Conservation (phyloP, 2,329 filamentous ascomycete genomes). For the Aureobasidium musti region DNA sequence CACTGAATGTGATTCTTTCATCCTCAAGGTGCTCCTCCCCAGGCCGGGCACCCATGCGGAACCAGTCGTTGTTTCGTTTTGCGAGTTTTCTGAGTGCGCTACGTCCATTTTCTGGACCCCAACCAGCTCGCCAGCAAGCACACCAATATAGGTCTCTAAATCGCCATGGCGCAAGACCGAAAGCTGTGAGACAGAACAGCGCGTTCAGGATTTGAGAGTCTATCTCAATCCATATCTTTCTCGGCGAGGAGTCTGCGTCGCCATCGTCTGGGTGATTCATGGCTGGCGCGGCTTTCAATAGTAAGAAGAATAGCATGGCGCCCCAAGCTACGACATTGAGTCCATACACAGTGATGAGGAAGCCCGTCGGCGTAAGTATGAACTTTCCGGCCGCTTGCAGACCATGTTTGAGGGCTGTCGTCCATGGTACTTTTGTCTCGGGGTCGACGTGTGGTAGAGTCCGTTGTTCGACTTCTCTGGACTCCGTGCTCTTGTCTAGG, state of each 20-base stretch:
- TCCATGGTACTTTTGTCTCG: no score
- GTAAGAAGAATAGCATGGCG: constrained; percentile 86
- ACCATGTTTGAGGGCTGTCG: no score
- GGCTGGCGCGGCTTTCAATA: constrained; percentile 70
- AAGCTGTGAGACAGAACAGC: constrained; percentile 83
- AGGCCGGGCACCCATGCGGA: not conserved
- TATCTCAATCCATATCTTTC: constrained; percentile 71
- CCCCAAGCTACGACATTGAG: constrained; percentile 87
- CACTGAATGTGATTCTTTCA: constrained; percentile 59
- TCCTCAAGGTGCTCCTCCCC: not conserved
- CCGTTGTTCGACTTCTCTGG: no score
- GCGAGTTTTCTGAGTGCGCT: not conserved
- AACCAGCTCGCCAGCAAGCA: constrained; percentile 60
- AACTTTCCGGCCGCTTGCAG: no score
- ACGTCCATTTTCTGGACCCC: not conserved
- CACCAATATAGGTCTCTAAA: constrained; percentile 78
- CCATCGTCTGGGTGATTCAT: constrained; percentile 61
- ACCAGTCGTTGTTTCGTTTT: constrained; percentile 15
- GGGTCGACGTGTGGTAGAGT: no score
- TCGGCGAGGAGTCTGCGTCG: constrained; percentile 50
- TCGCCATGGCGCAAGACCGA: constrained; percentile 81
- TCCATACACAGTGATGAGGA: constrained; percentile 74
- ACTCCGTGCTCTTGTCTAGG: no score
- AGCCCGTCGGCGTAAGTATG: constrained; percentile 67
- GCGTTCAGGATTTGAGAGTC: constrained; percentile 81